A percentile compares a stretch with the other conserved stretches of the same genome.
These are phyloP conservation scores for Triadica sebifera DNA, from an alignment of 345 rosid species.

Conservation along the genomic window DNA sequence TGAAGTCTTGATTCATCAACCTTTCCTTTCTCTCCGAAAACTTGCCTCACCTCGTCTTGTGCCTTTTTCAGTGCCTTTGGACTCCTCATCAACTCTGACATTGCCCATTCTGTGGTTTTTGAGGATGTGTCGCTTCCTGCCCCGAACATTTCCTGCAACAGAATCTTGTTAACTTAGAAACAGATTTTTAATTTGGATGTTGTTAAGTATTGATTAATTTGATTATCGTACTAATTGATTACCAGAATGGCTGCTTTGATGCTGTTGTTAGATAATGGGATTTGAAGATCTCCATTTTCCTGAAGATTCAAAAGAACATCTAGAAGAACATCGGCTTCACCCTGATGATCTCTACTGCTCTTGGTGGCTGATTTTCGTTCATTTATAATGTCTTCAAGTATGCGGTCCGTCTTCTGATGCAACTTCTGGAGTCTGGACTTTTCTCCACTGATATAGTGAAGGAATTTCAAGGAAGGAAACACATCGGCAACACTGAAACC, in stretches of 20 bases:
- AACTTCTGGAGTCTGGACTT: neutral
- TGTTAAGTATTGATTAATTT: too few species aligned
- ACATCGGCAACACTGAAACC: constrained; percentile 29
- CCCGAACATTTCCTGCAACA: neutral
- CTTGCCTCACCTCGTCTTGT: constrained; percentile 30
- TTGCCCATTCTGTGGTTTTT: neutral
- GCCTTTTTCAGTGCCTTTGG: constrained; percentile 21
- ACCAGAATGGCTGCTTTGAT: constrained; percentile 24
- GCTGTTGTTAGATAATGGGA: constrained; percentile 2
- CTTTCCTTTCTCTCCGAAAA: constrained; percentile 9
- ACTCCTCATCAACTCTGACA: constrained; percentile 20
- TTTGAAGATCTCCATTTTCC: constrained; percentile 2
- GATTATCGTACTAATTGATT: neutral
- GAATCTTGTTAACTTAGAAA: neutral
- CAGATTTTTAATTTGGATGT: too few species aligned
- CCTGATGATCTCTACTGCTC: neutral
- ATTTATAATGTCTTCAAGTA: constrained; percentile 11
- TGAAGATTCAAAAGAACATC: constrained; percentile 22
- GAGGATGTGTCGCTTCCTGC: constrained; percentile 13
- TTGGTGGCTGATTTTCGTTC: neutral
- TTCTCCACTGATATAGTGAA: neutral
- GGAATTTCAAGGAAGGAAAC: constrained; percentile 11
- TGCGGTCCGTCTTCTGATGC: neutral
- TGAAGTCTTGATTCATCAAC: constrained; percentile 10
- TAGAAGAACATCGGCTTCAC: neutral